Evolutionary conservation across 768 basidiomycete genomes (phyloP).

Genomic region (Russula griseocarnosa): DNA sequence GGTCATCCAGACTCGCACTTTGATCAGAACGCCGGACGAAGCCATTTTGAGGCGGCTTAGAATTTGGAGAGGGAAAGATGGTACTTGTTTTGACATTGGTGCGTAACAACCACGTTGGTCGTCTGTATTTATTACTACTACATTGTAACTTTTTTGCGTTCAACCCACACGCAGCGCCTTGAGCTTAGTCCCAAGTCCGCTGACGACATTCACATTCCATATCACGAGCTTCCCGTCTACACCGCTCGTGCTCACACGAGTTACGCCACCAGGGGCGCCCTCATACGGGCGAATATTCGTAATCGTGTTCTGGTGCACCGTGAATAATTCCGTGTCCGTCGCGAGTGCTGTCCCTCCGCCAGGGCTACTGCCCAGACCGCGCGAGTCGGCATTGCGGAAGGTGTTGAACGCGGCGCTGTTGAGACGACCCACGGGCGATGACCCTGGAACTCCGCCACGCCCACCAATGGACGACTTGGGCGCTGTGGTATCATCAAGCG

Average conservation of each 20-base stretch:
- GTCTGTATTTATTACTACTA: too few relatives aligned
- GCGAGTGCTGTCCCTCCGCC: conserved; percentile 36
- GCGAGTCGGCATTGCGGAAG: conserved; percentile 87
- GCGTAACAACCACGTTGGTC: too few relatives aligned
- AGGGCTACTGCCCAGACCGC: conserved; percentile 45
- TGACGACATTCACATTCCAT: conserved; percentile 73
- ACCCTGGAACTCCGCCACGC: conserved; percentile 46
- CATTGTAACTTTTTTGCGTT: too few relatives aligned
- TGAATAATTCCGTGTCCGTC: conserved; percentile 71
- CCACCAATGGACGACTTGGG: conserved; percentile 43
- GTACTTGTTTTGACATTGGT: too few relatives aligned
- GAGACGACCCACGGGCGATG: conserved; percentile 54
- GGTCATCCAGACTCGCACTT: too few relatives aligned
- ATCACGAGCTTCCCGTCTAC: conserved; percentile 92
- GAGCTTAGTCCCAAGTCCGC: conserved; percentile 47
- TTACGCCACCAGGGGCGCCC: conserved; percentile 51
- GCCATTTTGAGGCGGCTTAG: too few relatives aligned
- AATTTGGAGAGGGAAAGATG: too few relatives aligned
- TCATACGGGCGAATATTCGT: conserved; percentile 84
- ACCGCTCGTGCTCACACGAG: conserved; percentile 82
- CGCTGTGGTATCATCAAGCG: conserved; percentile 75
- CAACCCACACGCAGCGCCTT: conserved; percentile 37
- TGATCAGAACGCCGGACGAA: too few relatives aligned
- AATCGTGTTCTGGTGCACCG: conserved; percentile 98
- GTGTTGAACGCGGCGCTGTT: conserved; percentile 93